phyloP scores from a whole-genome alignment of 495 filamentous ascomycete genomes.

The Thozetella sp. region DNA sequence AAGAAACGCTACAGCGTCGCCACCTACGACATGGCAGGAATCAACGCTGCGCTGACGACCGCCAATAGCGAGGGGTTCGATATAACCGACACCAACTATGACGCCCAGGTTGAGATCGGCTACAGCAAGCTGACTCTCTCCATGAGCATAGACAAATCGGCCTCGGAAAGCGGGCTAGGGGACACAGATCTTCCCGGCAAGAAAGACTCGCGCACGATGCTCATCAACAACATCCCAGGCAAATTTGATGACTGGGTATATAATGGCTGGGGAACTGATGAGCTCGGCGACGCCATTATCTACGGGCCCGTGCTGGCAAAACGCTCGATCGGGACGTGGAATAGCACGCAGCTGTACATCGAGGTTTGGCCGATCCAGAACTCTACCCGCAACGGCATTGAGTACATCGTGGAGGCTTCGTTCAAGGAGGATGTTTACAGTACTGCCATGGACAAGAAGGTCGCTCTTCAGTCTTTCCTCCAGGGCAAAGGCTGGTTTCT shows the following conservation, averaged over 20 bases:
- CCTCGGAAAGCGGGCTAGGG: slow-evolving; percentile 10
- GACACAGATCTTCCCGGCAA: slow-evolving; percentile 18
- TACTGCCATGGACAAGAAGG: slow-evolving; percentile 4
- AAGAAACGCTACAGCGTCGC: slow-evolving; percentile 25
- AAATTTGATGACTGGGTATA: slow-evolving; percentile 23
- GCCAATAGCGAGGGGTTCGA: slow-evolving; percentile 26
- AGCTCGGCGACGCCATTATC: slow-evolving; percentile 11
- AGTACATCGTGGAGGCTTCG: slow-evolving; percentile 27
- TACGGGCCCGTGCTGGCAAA: slow-evolving; percentile 25
- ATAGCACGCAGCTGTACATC: slow-evolving; percentile 17
- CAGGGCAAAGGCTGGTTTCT: slow-evolving; percentile 18
- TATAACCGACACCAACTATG: slow-evolving; percentile 19
- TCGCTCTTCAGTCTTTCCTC: slow-evolving; percentile 8
- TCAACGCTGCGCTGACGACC: slow-evolving; percentile 18
- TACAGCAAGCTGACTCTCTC: slow-evolving; percentile 27
- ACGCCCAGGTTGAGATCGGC: slow-evolving; percentile 31
- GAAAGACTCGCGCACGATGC: slow-evolving; percentile 15
- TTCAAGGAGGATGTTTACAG: slow-evolving; percentile 17
- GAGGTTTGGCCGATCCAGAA: slow-evolving; percentile 28
- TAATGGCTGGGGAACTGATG: slow-evolving; percentile 16
- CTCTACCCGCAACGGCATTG: slow-evolving; percentile 5
- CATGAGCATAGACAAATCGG: slow-evolving; percentile 19
- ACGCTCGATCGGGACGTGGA: slow-evolving; percentile 21
- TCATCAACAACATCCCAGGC: slow-evolving; percentile 22
- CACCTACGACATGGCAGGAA: slow-evolving; percentile 19